Base-by-base conservation (phyloP, 1,284 basidiomycete species). In the Stereum hirsutum region DNA sequence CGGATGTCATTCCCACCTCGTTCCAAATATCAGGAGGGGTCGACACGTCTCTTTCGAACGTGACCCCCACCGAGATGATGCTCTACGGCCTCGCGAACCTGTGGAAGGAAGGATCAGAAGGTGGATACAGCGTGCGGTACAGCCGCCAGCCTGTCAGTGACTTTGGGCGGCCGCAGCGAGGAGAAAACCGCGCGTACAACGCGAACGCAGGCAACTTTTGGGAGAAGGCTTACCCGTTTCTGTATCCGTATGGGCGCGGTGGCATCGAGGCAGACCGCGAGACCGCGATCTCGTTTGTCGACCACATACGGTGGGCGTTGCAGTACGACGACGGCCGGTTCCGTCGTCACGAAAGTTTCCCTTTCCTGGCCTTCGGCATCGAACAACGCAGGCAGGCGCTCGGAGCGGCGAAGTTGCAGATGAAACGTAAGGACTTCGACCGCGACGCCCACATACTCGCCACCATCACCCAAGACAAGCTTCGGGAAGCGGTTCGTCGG, bases 231-330 rank as follows among this genome's bases (percentile, higher is more conserved):
- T 70, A 60, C 48, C 65, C 61, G 0, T 24, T 39, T 0, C 49
- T 70, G 0, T 72, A 66, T 45, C 69, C 68, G 1, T 71, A 65
- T 52, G 68, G 63, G 0, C 8, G 25, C 2, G 69, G 69, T 0
- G 62, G 65, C 0, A 46, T 67, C 17, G 66, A 71, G 42, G 50
- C 47, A 0, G 30, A 46, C 2, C 41, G 56, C 2, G 8, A 14
- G 1, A 41, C 46, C 2, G 42, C 1, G 2, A 49, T 72, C 0
- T 20, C 50, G 0, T 69, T 64, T 20, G 43, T 48, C 2, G 47
- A 50, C 0, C 69, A 72, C 39, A 48, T 56, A 0, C 39, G 52
- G 19, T 71, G 65, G 65, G 48, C 57, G 0, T 44, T 72, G 11
- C 52, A 53, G 20, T 66, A 70, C 41, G 24, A 46, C 7, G 64